A percentile compares a stretch with the other conserved stretches of the same genome.
phyloP scores from a whole-genome alignment of 108 stramenopile species.

The Aurantiochytrium sp. region DNA sequence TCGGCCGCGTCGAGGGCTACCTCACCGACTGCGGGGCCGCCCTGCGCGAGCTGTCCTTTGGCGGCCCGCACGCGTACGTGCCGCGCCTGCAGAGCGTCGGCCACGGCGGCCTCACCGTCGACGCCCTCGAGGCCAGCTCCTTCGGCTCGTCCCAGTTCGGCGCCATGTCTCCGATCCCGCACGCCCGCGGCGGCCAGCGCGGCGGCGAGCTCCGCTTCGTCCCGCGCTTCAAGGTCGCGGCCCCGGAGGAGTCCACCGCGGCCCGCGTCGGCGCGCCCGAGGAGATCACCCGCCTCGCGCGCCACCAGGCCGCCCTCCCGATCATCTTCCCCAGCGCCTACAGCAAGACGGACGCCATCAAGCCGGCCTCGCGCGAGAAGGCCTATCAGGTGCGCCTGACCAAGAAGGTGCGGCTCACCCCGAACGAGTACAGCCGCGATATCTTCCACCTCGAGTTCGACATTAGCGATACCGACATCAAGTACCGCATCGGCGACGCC shows the following conservation, averaged over 20 bases:
- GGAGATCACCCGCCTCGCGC: background rate
- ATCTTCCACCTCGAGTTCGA: slow-evolving; percentile 61
- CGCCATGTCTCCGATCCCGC: slow-evolving; percentile 15
- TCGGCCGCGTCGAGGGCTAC: slow-evolving; percentile 16
- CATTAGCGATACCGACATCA: slow-evolving; percentile 41
- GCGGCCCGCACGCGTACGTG: background rate
- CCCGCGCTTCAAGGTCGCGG: background rate
- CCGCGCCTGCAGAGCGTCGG: background rate
- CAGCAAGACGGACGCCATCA: background rate
- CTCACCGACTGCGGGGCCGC: background rate
- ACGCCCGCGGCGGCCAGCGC: background rate
- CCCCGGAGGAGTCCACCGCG: background rate
- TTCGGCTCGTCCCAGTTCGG: background rate
- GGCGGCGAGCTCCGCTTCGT: background rate
- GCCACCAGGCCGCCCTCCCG: background rate
- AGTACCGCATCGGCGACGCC: slow-evolving; percentile 64
- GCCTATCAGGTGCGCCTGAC: background rate
- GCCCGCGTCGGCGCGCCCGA: background rate
- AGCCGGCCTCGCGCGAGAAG: background rate
- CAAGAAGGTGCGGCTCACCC: slow-evolving; percentile 1
- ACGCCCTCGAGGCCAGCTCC: background rate
- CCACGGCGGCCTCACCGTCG: background rate
- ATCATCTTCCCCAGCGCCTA: background rate
- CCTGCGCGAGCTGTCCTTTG: background rate
- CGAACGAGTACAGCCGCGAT: slow-evolving; percentile 56